These are phyloP conservation scores for Lachancea fermentati DNA, from an alignment of 805 yeast genomes.

Conservation along the genomic window DNA sequence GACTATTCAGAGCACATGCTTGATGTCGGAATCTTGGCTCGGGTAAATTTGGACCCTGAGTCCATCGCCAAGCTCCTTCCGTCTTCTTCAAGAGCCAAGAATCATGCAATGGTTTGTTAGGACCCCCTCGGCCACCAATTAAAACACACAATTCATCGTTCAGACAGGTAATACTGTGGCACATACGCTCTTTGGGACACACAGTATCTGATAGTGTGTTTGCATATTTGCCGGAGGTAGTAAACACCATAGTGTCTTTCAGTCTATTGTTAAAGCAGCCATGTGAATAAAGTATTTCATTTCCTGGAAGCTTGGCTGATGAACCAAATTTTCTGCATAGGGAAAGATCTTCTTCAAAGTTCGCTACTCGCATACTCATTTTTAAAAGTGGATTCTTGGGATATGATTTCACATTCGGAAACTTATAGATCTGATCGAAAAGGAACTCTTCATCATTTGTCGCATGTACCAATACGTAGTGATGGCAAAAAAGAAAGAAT, in stretches of 20 bases:
- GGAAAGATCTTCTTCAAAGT: neutral
- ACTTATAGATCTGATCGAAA: conserved; percentile 2
- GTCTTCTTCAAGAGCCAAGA: conserved; percentile 34
- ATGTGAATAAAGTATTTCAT: conserved; percentile 25
- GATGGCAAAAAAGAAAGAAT: conserved; percentile 68
- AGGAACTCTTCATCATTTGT: conserved; percentile 33
- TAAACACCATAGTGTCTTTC: conserved; percentile 11
- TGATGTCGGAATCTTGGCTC: conserved; percentile 48
- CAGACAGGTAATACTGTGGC: conserved; percentile 46
- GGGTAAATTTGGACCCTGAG: conserved; percentile 34
- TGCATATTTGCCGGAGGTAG: neutral
- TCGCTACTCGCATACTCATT: too few relatives aligned
- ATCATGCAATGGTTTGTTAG: conserved; percentile 42
- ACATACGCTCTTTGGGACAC: conserved; percentile 42
- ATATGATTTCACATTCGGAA: too few relatives aligned
- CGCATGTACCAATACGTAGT: conserved; percentile 65
- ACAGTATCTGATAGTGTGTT: neutral
- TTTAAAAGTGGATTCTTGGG: too few relatives aligned
- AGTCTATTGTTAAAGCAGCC: conserved; percentile 32
- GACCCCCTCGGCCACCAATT: conserved; percentile 66
- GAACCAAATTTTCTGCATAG: conserved; percentile 25
- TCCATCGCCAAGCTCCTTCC: conserved; percentile 36
- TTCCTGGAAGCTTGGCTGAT: conserved; percentile 6
- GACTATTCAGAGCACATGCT: conserved; percentile 29
- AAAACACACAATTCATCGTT: conserved; percentile 33